These are phyloP conservation scores for Phaeosphaeria sp. DNA, from an alignment of 2,329 filamentous ascomycete species.

Conservation along the genomic window DNA sequence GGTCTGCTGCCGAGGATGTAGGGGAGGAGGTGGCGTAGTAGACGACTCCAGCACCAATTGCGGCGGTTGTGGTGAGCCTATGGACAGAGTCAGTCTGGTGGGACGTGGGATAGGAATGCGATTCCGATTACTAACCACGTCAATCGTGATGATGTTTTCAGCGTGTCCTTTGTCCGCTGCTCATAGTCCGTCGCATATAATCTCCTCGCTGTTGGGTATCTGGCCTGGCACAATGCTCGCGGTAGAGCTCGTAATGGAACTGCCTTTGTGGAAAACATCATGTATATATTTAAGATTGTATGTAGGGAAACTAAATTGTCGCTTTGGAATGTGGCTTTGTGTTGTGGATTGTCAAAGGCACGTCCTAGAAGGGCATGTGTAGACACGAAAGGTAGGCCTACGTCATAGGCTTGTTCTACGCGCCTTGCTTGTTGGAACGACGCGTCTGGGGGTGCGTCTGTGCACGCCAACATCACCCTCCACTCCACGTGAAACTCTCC, in stretches of 20 bases:
- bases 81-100: conserved; percentile 5
- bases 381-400: conserved; percentile 2
- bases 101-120: neutral
- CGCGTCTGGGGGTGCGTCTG: conserved; percentile 2
- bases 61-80: conserved; percentile 26
- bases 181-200: conserved; percentile 26
- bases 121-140: conserved; percentile 19
- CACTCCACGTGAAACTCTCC: neutral
- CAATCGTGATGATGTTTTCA: conserved; percentile 23
- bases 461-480: no score
- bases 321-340: neutral
- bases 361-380: neutral
- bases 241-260: conserved; percentile 14
- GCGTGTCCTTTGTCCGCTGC: conserved; percentile 22
- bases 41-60: conserved; percentile 17
- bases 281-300: neutral
- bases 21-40: conserved; percentile 17
- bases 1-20: neutral
- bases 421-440: conserved; percentile 10
- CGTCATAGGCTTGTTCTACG: conserved; percentile 7
- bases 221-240: conserved; percentile 9
- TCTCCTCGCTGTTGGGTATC: conserved; percentile 16
- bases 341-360: conserved; percentile 2
- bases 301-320: neutral
- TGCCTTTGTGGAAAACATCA: conserved; percentile 15